These are phyloP conservation scores for Fusarium nurragi DNA, from an alignment of 2,329 filamentous ascomycete genomes.

Conservation along the genomic window DNA sequence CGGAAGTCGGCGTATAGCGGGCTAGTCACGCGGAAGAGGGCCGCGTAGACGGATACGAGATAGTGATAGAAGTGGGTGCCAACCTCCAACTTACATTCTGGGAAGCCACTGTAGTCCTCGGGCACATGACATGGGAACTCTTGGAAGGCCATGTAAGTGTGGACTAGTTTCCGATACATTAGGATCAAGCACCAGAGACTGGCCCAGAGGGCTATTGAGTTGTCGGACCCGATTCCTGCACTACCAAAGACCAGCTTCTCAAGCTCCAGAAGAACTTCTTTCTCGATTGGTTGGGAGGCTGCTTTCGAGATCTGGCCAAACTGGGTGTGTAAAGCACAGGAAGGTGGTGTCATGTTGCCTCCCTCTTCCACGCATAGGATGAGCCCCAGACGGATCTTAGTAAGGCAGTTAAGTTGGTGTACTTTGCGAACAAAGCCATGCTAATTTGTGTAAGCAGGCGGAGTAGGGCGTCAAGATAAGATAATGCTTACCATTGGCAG, in stretches of 20 bases:
- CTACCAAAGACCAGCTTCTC: conserved; percentile 43
- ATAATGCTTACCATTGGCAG: conserved; percentile 39
- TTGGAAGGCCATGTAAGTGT: conserved; percentile 44
- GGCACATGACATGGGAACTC: conserved; percentile 45
- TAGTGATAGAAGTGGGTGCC: conserved; percentile 46
- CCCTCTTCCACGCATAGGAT: conserved; percentile 40
- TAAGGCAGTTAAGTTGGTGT: conserved; percentile 42
- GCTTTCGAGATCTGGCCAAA: conserved; percentile 45
- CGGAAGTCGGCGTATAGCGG: conserved; percentile 44
- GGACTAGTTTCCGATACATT: conserved; percentile 45
- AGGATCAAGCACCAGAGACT: conserved; percentile 44
- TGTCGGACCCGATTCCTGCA: conserved; percentile 38
- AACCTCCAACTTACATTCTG: conserved; percentile 42
- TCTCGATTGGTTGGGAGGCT: conserved; percentile 43
- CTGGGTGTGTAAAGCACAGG: conserved; percentile 44
- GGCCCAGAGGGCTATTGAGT: conserved; percentile 43
- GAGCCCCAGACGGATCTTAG: conserved; percentile 42
- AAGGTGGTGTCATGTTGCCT: conserved; percentile 40
- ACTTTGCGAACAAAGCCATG: conserved; percentile 41
- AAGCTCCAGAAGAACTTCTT: conserved; percentile 38
- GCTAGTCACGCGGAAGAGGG: conserved; percentile 43
- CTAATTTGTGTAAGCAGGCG: conserved; percentile 19
- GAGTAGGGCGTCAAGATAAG: not conserved
- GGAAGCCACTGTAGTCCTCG: conserved; percentile 44
- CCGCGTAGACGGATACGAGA: conserved; percentile 44